These are phyloP conservation scores for Backusella parvicylindrica DNA, from an alignment of 192 early-diverging fungal species.

Conservation along the genomic window DNA sequence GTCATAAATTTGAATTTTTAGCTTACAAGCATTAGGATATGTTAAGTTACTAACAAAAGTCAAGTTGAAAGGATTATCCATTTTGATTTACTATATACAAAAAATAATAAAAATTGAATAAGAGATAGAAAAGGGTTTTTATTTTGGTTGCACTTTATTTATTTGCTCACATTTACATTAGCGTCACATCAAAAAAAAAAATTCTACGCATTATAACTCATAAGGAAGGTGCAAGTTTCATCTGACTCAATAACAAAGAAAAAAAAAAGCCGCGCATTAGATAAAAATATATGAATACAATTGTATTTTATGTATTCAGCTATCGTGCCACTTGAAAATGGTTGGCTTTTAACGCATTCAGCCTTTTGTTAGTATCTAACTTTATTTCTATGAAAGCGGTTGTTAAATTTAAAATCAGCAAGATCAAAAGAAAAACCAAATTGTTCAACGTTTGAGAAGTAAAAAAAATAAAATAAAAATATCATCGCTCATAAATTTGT, in stretches of 20 bases:
- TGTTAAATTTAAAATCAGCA: too few species aligned
- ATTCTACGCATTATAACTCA: background rate
- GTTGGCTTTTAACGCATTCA: background rate
- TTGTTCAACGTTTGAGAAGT: too few species aligned
- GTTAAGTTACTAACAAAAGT: background rate
- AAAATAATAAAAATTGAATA: background rate
- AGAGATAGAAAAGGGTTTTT: background rate
- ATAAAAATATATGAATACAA: too few species aligned
- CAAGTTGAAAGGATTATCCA: background rate
- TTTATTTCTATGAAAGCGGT: too few species aligned
- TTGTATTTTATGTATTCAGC: too few species aligned
- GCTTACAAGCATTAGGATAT: background rate
- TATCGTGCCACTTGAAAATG: too few species aligned
- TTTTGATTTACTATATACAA: background rate
- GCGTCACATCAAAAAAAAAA: constrained; percentile 1
- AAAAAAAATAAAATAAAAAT: too few species aligned
- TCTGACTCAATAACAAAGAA: background rate
- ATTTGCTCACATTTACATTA: constrained; percentile 8
- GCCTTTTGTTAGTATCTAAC: background rate
- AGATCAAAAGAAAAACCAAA: too few species aligned
- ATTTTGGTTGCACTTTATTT: background rate
- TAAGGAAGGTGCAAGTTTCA: background rate
- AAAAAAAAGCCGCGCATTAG: background rate
- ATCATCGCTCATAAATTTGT: too few species aligned
- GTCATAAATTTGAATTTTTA: background rate